Conservation (phyloP, 2,329 filamentous ascomycete species). For the Blastomyces silverae region DNA sequence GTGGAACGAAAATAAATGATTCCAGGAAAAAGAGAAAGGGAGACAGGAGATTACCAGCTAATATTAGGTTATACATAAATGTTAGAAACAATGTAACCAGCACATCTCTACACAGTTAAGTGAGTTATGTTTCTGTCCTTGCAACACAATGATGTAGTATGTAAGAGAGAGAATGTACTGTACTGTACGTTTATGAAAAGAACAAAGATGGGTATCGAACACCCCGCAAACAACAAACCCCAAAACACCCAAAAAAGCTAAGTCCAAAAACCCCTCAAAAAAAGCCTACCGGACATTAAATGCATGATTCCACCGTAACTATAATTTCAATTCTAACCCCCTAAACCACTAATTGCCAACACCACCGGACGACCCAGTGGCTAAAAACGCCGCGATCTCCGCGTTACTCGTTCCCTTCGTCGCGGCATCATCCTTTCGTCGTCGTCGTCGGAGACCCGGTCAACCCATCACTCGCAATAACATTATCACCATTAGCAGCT, state of each 20-base stretch:
- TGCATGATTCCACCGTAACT: not conserved
- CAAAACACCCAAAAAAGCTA: not conserved
- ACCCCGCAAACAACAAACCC: not conserved
- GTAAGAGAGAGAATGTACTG: not conserved
- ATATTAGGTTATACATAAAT: not conserved
- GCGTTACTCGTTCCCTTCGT: not conserved
- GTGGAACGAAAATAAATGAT: not conserved
- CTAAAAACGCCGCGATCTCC: slow-evolving; percentile 5
- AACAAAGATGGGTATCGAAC: not conserved
- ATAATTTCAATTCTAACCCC: not conserved
- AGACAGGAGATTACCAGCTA: not conserved
- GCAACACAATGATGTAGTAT: not conserved
- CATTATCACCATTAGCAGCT: not conserved
- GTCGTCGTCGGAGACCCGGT: not conserved
- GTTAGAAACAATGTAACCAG: not conserved
- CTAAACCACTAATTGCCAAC: not conserved
- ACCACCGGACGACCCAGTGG: not conserved
- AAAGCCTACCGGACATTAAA: not conserved
- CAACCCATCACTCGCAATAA: not conserved
- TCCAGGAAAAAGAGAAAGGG: not conserved
- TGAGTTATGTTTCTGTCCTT: not conserved
- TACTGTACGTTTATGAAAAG: not conserved
- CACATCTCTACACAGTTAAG: not conserved
- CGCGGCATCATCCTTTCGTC: not conserved
- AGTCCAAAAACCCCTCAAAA: not conserved